Evolutionary conservation across 2,329 filamentous ascomycete genomes (phyloP).

Genomic region (Penicillium brevicompactum): DNA sequence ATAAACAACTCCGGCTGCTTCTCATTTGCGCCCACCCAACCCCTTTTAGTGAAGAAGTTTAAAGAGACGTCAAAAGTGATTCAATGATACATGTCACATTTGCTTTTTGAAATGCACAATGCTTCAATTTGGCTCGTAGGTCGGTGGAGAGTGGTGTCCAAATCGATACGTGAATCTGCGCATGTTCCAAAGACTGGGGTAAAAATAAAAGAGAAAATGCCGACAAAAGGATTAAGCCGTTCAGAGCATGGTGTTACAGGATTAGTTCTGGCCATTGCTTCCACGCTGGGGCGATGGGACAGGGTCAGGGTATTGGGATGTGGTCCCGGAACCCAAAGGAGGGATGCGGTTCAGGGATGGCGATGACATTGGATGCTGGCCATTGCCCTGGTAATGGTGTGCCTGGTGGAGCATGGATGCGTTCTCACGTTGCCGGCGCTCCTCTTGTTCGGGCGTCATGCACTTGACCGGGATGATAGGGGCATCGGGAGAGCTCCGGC

Average conservation of each 20-base stretch:
- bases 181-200: background rate
- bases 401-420: constrained; percentile 29
- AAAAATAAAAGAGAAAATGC: background rate
- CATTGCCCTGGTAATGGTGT: constrained; percentile 22
- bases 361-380: constrained; percentile 34
- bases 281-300: constrained; percentile 22
- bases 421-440: constrained; percentile 42
- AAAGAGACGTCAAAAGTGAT: constrained; percentile 9
- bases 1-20: background rate
- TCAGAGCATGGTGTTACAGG: background rate
- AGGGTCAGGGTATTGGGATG: constrained; percentile 26
- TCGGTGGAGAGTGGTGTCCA: background rate
- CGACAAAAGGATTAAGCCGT: background rate
- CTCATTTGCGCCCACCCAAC: constrained; percentile 13
- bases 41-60: constrained; percentile 5
- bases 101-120: background rate
- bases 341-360: constrained; percentile 37
- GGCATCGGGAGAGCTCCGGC: constrained; percentile 44
- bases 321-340: constrained; percentile 31
- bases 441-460: constrained; percentile 48
- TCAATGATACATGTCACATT: background rate
- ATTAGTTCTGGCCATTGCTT: constrained; percentile 10
- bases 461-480: constrained; percentile 46
- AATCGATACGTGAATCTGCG: background rate
- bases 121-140: background rate